Evolutionary conservation across 129 eudicot species (phyloP).

Genomic region (Kitagawia praeruptora): DNA sequence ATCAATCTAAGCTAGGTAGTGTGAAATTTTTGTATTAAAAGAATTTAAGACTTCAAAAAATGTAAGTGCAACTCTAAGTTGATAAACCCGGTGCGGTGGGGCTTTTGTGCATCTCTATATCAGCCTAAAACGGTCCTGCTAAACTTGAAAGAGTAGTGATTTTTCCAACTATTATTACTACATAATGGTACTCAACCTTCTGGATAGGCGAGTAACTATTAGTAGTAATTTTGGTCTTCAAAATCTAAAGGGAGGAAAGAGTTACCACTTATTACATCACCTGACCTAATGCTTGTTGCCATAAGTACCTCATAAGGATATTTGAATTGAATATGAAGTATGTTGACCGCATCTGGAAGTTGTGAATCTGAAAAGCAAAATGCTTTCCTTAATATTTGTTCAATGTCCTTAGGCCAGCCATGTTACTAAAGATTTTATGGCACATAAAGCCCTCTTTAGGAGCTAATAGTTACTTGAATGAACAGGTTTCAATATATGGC

Average conservation of each 20-base stretch:
- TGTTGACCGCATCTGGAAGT: not conserved
- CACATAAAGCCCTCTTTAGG: not conserved
- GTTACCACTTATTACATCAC: not conserved
- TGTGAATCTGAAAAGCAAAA: not conserved
- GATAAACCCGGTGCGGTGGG: no score
- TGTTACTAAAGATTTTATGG: not conserved
- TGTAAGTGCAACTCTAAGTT: not conserved
- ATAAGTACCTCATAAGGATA: not conserved
- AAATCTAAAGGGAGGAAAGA: not conserved
- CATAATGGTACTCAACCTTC: not conserved
- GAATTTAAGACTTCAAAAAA: not conserved
- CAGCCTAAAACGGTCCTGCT: not conserved
- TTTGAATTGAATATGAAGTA: not conserved
- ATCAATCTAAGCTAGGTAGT: not conserved
- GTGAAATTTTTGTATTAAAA: not conserved
- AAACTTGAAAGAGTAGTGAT: not conserved
- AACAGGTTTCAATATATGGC: conserved; percentile 88
- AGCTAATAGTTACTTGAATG: not conserved
- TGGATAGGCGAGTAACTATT: not conserved
- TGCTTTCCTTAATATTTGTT: not conserved
- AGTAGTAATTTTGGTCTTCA: not conserved
- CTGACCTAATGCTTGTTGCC: not conserved
- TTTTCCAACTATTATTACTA: not conserved
- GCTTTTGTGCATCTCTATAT: no score
- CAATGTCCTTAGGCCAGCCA: not conserved